Evolutionary conservation across 495 filamentous ascomycete species (phyloP).

Genomic region (Penicillium alfredii): DNA sequence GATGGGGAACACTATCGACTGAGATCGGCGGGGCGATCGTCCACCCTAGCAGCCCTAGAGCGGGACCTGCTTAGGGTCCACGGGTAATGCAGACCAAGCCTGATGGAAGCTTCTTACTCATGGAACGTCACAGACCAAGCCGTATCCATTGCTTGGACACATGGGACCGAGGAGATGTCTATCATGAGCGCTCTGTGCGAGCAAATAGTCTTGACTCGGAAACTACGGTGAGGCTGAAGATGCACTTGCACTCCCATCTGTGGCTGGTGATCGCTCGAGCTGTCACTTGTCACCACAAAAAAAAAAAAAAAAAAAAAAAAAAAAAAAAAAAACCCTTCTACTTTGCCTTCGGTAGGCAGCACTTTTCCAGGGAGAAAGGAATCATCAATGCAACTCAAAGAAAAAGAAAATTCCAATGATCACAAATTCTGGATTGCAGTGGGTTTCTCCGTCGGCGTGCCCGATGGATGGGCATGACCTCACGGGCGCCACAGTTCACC

Average conservation of each 20-base stretch:
- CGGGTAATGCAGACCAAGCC: conserved; percentile 1
- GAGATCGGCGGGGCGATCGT: conserved; percentile 19
- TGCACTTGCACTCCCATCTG: not conserved
- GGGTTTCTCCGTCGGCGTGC: conserved; percentile 9
- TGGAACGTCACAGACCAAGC: conserved; percentile 9
- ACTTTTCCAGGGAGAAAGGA: too few species aligned
- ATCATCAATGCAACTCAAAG: too few species aligned
- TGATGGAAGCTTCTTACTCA: conserved; percentile 14
- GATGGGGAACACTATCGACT: conserved; percentile 13
- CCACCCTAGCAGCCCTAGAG: conserved; percentile 2
- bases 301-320: not conserved
- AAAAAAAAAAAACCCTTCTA: too few species aligned
- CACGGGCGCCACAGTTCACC: conserved; percentile 17
- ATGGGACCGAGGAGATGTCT: not conserved
- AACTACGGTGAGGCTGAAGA: not conserved
- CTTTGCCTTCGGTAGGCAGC: too few species aligned
- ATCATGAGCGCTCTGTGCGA: not conserved
- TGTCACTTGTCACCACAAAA: not conserved
- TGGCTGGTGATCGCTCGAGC: not conserved
- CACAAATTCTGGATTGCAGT: conserved; percentile 1
- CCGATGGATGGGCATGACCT: conserved; percentile 11
- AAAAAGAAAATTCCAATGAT: not conserved
- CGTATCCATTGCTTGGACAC: not conserved
- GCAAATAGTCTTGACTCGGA: not conserved
- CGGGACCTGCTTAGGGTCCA: conserved; percentile 6